Percentiles rank a stretch among this genome's conserved stretches.
Evolutionary conservation across 805 yeast species (phyloP).

Genomic region (Myxozyma udenii): DNA sequence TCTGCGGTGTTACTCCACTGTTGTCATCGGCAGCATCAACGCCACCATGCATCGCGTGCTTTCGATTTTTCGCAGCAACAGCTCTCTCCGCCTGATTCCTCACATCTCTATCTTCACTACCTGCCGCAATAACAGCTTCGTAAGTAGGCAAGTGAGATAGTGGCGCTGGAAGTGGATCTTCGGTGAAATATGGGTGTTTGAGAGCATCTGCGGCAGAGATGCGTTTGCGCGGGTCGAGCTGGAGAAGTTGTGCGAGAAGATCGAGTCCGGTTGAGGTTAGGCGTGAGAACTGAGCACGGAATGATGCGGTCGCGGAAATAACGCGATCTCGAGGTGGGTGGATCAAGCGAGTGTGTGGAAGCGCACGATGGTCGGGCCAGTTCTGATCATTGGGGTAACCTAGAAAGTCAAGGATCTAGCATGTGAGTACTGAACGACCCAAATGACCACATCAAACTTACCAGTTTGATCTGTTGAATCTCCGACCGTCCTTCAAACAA

Average conservation of each 20-base stretch:
- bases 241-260: slow-evolving; percentile 42
- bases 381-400: slow-evolving; percentile 43
- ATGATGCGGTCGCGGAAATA: background rate
- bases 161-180: slow-evolving; percentile 44
- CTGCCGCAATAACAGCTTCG: no score
- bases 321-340: slow-evolving; percentile 35
- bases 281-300: slow-evolving; percentile 20
- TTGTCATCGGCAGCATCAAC: background rate
- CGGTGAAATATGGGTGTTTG: slow-evolving; percentile 44
- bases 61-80: slow-evolving; percentile 13
- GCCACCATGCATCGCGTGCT: slow-evolving; percentile 9
- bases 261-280: slow-evolving; percentile 33
- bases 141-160: slow-evolving; percentile 31
- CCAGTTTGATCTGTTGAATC: slow-evolving; percentile 43
- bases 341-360: slow-evolving; percentile 42
- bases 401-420: slow-evolving; percentile 43
- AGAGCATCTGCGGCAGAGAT: slow-evolving; percentile 48
- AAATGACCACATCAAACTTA: background rate
- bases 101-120: no score
- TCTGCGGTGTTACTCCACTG: background rate
- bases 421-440: background rate
- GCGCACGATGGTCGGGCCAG: slow-evolving; percentile 28
- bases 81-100: no score
- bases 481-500: slow-evolving; percentile 48
- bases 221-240: slow-evolving; percentile 46